A percentile compares a stretch with the other conserved stretches of the same genome.
phyloP scores from a whole-genome alignment of 441 rosid genomes.

The Eruca vesicaria region DNA sequence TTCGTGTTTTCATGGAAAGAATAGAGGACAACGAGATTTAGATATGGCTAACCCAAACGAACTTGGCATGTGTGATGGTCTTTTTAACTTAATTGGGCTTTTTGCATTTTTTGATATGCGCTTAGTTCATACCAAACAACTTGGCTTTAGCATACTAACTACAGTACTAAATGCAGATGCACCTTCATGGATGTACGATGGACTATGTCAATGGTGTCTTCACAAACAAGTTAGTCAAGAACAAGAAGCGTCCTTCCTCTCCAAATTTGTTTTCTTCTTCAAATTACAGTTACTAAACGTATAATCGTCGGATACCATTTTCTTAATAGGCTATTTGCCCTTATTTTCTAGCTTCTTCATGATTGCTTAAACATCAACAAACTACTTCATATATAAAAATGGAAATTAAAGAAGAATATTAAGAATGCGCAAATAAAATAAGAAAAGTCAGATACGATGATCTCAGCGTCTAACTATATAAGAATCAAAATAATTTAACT shows the following conservation, averaged over 20 bases:
- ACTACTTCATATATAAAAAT: neutral
- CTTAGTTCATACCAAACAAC: neutral
- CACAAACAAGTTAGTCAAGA: neutral
- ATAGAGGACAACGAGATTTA: conserved; percentile 31
- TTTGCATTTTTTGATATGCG: neutral
- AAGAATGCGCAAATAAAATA: neutral
- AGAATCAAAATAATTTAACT: neutral
- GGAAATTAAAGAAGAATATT: neutral
- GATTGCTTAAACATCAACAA: neutral
- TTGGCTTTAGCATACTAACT: neutral
- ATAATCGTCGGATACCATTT: neutral
- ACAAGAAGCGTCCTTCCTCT: neutral
- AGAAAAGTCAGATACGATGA: conserved; percentile 6
- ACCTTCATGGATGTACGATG: neutral
- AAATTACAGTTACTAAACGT: neutral
- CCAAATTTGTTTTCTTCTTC: neutral
- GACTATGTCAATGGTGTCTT: neutral
- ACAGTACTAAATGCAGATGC: neutral
- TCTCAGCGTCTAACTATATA: conserved; percentile 1
- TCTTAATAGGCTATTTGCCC: neutral
- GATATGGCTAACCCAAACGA: conserved; percentile 32
- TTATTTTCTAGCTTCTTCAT: neutral
- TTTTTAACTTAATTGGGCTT: neutral
- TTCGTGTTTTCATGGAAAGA: conserved; percentile 40
- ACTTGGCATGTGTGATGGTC: neutral